Evolutionary conservation across 352 stramenopile species (phyloP).

Genomic region (Phytophthora pinifolia): DNA sequence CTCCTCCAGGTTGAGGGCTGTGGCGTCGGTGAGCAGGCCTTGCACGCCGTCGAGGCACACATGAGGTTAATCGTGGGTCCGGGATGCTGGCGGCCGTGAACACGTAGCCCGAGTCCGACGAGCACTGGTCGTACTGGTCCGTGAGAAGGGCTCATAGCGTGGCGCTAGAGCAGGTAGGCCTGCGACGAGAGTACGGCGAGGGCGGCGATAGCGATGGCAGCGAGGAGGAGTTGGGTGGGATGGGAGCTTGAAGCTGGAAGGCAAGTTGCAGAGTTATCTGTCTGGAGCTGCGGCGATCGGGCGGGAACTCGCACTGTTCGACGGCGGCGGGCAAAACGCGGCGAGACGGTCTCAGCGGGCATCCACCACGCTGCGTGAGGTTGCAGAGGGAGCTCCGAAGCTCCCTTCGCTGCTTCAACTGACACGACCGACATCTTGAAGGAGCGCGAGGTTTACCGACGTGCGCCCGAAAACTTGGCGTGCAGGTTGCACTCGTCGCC

Average conservation of each 20-base stretch:
- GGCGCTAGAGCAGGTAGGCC: constrained; percentile 18
- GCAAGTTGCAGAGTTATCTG: constrained; percentile 38
- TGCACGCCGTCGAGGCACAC: constrained; percentile 29
- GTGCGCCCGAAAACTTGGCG: constrained; percentile 18
- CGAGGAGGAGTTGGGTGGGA: constrained; percentile 18
- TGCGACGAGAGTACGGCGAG: constrained; percentile 19
- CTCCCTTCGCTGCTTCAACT: constrained; percentile 7
- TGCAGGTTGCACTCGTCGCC: constrained; percentile 22
- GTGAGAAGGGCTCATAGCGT: constrained; percentile 24
- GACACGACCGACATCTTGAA: constrained; percentile 23
- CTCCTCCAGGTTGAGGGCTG: constrained; percentile 24
- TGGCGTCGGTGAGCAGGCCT: constrained; percentile 25
- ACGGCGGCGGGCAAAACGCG: no score
- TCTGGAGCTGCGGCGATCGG: constrained; percentile 19
- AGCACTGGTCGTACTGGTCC: constrained; percentile 29
- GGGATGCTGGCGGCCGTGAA: constrained; percentile 32
- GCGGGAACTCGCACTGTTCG: constrained; percentile 26
- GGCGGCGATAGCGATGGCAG: constrained; percentile 16
- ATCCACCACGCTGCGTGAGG: neutral
- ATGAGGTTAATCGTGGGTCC: constrained; percentile 23
- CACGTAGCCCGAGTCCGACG: constrained; percentile 32
- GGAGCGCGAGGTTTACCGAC: constrained; percentile 14
- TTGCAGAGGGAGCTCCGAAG: neutral
- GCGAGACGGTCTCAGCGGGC: constrained; percentile 8
- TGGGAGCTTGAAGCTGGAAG: constrained; percentile 28